A percentile compares a stretch with the other conserved stretches of the same genome.
These are phyloP conservation scores for Glycine tomentella DNA, from an alignment of 306 rosid genomes.

Conservation along the genomic window DNA sequence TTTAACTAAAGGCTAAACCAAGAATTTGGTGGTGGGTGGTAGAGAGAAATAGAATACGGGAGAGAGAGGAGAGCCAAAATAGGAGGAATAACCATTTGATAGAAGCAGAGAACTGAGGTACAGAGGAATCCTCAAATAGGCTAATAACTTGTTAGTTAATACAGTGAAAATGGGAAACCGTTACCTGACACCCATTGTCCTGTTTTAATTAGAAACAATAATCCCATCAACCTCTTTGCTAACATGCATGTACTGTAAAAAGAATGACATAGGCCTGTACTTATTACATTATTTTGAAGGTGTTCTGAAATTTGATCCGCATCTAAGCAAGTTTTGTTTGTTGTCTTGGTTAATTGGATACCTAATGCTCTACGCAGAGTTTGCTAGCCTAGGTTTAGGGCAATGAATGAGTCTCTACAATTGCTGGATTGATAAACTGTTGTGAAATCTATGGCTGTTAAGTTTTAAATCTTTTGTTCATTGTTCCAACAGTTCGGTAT, in stretches of 20 bases:
- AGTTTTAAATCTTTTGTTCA: conserved; percentile 9
- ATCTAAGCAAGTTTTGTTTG: conserved; percentile 11
- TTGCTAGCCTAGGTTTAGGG: conserved; percentile 23
- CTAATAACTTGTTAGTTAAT: too few species aligned
- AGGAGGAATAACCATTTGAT: too few species aligned
- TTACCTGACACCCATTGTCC: background rate
- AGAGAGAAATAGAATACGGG: too few species aligned
- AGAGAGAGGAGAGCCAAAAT: too few species aligned
- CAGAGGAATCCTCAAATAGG: too few species aligned
- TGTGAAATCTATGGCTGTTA: conserved; percentile 27
- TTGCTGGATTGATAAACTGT: background rate
- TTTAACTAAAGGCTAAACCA: too few species aligned
- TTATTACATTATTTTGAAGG: background rate
- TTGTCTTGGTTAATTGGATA: conserved; percentile 28
- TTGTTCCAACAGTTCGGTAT: conserved; percentile 63
- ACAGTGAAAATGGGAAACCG: too few species aligned
- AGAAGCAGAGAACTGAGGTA: too few species aligned
- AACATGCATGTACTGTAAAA: background rate
- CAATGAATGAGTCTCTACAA: conserved; percentile 27
- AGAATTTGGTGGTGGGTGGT: too few species aligned
- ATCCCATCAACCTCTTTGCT: background rate
- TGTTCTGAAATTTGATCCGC: conserved; percentile 5
- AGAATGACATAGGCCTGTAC: conserved; percentile 13
- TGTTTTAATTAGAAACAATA: conserved; percentile 8
- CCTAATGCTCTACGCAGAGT: background rate